Base-by-base conservation (phyloP, 1,139 yeast genomes). In the Yamadazyma diddensiae region DNA sequence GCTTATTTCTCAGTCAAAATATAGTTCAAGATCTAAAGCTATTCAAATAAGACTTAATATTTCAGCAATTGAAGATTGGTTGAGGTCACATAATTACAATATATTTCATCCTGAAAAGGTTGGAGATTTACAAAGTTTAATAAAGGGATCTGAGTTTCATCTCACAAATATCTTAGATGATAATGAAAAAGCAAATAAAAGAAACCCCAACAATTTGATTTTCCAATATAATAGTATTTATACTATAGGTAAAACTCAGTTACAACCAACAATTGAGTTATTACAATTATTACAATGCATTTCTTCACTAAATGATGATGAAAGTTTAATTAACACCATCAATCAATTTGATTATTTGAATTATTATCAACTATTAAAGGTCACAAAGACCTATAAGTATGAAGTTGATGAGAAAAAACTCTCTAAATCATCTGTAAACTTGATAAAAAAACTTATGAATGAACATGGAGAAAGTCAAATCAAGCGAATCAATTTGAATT, bases 61-160 rank as follows among this genome's bases (percentile, higher is more conserved):
- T 7, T 87, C 96, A 0, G 76, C 85, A 3, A 62, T 92, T 30
- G 97, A 92, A 55, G 97, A 92, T 51, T 92, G 98, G 98, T 73
- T 92, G 21, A 73, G 95, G 39, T 71, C 83, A 3, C 92, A 86
- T 51, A 83, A 86, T 55, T 70, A 69, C 50, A 68, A 70, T 42
- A 82, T 77, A 12, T 65, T 59, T 52, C 71, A 62, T 25, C 70
- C 71, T 1, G 72, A 64, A 30, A 36, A 15, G 16, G 38, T 50
- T 45, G 76, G 62, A 41, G 46, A 54, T 35, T 22, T 57, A 16
- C 30, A 55, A 45, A 32, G 59, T 51, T 45, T 63, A 15, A 31
- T 53, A 21, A 13, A 14, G 9, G 21, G 17, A 10, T 4, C 13
- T 4, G 20, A 28, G 4, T 9, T 12, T n/a, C 7, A 10, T 2